Evolutionary conservation across 2,329 filamentous ascomycete genomes (phyloP).

Genomic region (Byssochlamys sp.): DNA sequence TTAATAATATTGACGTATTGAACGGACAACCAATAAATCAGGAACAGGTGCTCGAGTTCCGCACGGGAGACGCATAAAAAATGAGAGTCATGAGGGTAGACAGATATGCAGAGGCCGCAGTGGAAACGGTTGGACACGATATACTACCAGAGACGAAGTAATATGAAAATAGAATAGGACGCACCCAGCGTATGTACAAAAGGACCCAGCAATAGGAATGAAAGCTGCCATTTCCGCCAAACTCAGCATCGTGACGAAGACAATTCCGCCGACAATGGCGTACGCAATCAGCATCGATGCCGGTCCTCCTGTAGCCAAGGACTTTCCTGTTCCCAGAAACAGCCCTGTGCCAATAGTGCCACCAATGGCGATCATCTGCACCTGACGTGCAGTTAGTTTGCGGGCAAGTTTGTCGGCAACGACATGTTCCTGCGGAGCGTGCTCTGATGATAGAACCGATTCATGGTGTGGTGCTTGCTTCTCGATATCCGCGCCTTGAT

Average conservation of each 20-base stretch:
- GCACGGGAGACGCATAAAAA: no score
- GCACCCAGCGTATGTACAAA: conserved; percentile 47
- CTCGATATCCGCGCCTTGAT: neutral
- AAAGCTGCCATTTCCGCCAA: conserved; percentile 54
- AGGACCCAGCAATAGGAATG: conserved; percentile 45
- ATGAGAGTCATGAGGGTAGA: no score
- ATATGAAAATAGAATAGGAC: conserved; percentile 3
- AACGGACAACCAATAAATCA: neutral
- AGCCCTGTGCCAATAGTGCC: conserved; percentile 46
- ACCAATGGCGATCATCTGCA: conserved; percentile 53
- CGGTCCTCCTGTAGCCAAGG: conserved; percentile 51
- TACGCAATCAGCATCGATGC: conserved; percentile 51
- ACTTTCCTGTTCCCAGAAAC: conserved; percentile 54
- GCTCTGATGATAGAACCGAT: neutral
- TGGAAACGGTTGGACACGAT: neutral
- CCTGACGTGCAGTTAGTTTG: conserved; percentile 39
- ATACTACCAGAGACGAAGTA: neutral
- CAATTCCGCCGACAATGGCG: conserved; percentile 47
- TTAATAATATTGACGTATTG: neutral
- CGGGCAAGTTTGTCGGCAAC: conserved; percentile 44
- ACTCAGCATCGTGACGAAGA: conserved; percentile 37
- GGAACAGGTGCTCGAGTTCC: no score
- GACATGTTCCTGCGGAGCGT: conserved; percentile 7
- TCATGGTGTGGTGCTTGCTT: neutral
- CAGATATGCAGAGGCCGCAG: neutral